Conservation (phyloP, 768 basidiomycete genomes). For the Trichaptum fuscoviolaceum region DNA sequence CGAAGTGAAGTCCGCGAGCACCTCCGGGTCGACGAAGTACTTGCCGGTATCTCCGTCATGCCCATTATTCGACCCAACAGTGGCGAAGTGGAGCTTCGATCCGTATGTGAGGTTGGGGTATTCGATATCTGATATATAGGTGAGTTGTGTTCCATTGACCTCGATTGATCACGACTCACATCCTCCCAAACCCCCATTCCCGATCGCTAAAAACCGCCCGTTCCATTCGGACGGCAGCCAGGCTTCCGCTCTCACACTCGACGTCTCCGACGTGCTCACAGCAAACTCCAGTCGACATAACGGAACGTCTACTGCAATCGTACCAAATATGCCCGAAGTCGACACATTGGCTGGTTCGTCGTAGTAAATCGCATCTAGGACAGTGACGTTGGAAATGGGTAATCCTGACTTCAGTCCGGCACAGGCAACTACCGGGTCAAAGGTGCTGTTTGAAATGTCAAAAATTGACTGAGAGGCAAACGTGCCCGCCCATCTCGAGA, state of each 20-base stretch:
- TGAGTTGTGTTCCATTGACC: not conserved
- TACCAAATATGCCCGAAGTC: conserved; percentile 10
- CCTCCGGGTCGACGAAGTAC: conserved; percentile 16
- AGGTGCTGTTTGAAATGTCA: too few species aligned
- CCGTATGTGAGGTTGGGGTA: conserved; percentile 17
- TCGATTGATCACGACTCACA: conserved; percentile 6
- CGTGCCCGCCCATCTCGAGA: too few species aligned
- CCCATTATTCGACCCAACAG: conserved; percentile 19
- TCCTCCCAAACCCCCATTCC: conserved; percentile 24
- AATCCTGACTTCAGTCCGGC: too few species aligned
- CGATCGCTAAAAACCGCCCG: conserved; percentile 22
- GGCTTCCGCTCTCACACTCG: conserved; percentile 17
- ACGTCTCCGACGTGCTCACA: conserved; percentile 4
- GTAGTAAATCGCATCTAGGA: too few species aligned
- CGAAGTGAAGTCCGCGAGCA: conserved; percentile 25
- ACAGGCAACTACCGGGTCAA: too few species aligned
- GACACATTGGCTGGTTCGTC: too few species aligned
- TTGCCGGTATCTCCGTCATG: conserved; percentile 11
- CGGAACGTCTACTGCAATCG: not conserved
- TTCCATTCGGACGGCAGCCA: conserved; percentile 28
- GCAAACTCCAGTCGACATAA: conserved; percentile 3
- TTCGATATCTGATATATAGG: conserved; percentile 15
- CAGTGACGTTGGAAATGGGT: too few species aligned
- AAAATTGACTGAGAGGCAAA: too few species aligned
- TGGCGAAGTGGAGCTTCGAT: conserved; percentile 18